These are phyloP conservation scores for Pythium plurisporium DNA, from an alignment of 352 stramenopile species.

Conservation along the genomic window DNA sequence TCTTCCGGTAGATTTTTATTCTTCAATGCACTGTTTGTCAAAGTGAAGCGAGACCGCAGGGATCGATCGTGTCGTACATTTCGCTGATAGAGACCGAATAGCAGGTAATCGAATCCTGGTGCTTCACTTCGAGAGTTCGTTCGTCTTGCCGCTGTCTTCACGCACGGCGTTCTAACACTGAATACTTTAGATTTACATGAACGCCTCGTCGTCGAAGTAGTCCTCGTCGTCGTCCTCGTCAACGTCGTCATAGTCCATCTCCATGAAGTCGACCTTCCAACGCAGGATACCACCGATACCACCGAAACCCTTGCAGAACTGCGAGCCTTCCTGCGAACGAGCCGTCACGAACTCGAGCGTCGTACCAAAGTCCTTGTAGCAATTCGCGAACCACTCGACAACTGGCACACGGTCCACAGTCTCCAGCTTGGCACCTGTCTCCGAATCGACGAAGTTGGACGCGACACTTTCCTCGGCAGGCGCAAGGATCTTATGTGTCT, in stretches of 20 bases:
- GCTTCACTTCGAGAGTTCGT: not conserved
- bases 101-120: not conserved
- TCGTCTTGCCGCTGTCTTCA: not conserved
- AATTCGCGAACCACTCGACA: slow-evolving; percentile 99
- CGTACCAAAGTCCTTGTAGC: slow-evolving; percentile 99
- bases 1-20: too few relatives aligned
- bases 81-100: too few relatives aligned
- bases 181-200: slow-evolving; percentile 77
- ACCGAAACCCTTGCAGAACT: slow-evolving; percentile 99
- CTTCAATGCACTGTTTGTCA: slow-evolving; percentile 5
- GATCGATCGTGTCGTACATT: too few relatives aligned
- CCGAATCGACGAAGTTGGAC: slow-evolving; percentile 94
- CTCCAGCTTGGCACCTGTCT: slow-evolving; percentile 96
- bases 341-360: slow-evolving; percentile 99
- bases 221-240: slow-evolving; percentile 88
- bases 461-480: slow-evolving; percentile 90
- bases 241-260: slow-evolving; percentile 91
- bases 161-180: slow-evolving; percentile 16
- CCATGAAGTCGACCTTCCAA: slow-evolving; percentile 99
- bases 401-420: slow-evolving; percentile 95
- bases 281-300: slow-evolving; percentile 98
- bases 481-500: slow-evolving; percentile 79
- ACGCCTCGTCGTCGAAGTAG: slow-evolving; percentile 82
- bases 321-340: slow-evolving; percentile 96
- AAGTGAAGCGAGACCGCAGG: too few relatives aligned